phyloP scores from a whole-genome alignment of 2,329 filamentous ascomycete species.

The Claviceps sp. region DNA sequence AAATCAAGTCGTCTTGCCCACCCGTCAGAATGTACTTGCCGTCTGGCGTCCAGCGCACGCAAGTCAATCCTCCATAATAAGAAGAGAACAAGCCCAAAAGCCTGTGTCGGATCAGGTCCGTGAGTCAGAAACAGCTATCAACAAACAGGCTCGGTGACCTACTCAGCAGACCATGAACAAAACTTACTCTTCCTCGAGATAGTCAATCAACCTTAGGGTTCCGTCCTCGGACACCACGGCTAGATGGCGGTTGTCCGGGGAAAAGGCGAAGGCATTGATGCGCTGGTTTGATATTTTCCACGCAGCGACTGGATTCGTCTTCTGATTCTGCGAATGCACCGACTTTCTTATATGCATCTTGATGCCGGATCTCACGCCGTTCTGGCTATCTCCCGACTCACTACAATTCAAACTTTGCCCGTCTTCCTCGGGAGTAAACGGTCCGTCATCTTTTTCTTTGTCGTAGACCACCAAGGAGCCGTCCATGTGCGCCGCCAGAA shows the following conservation, averaged over 20 bases:
- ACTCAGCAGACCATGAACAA: too few species aligned
- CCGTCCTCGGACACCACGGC: constrained; percentile 90
- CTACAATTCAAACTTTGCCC: constrained; percentile 52
- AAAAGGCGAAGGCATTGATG: constrained; percentile 85
- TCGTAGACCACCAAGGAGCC: constrained; percentile 88
- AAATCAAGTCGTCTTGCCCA: constrained; percentile 89
- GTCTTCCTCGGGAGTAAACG: constrained; percentile 60
- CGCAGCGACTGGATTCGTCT: constrained; percentile 77
- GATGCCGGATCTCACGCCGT: constrained; percentile 22
- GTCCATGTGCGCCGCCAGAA: constrained; percentile 84
- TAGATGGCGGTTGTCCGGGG: constrained; percentile 73
- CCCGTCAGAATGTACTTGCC: constrained; percentile 92
- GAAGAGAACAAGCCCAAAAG: constrained; percentile 77
- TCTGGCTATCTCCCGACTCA: constrained; percentile 22
- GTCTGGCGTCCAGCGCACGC: constrained; percentile 95
- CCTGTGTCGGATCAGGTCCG: constrained; percentile 26
- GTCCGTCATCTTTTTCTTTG: constrained; percentile 86
- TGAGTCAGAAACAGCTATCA: constrained; percentile 4
- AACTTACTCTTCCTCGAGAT: constrained; percentile 71
- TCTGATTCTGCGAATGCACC: constrained; percentile 86
- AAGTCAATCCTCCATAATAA: constrained; percentile 87
- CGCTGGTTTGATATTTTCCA: constrained; percentile 90
- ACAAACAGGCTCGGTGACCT: not conserved
- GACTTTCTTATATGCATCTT: constrained; percentile 72
- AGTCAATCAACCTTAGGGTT: constrained; percentile 79